Evolutionary conservation across 2,329 filamentous ascomycete species (phyloP).

Genomic region (Coniosporium tulheliwenetii): DNA sequence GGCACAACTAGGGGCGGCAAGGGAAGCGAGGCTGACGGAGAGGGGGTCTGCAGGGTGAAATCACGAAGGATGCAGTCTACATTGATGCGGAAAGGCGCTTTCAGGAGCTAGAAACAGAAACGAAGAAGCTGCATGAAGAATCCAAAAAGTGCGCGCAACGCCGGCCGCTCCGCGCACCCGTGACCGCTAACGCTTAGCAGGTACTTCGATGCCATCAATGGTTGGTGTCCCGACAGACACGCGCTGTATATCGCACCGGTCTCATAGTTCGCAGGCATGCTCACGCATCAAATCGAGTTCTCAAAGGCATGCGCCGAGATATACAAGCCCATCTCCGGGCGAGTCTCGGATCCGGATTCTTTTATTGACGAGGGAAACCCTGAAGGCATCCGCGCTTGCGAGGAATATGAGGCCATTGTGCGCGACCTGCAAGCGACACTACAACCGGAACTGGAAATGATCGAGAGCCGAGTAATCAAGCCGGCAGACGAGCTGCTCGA

Average conservation of each 20-base stretch:
- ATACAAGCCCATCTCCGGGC: constrained; percentile 95
- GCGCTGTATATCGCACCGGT: background rate
- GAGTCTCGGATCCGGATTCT: constrained; percentile 82
- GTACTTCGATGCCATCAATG: constrained; percentile 95
- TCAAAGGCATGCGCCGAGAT: constrained; percentile 91
- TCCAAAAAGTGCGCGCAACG: constrained; percentile 52
- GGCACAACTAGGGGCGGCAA: background rate
- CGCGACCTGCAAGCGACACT: constrained; percentile 79
- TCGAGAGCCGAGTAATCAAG: constrained; percentile 77
- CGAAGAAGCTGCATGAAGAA: constrained; percentile 92
- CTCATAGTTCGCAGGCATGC: constrained; percentile 48
- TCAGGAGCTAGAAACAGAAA: constrained; percentile 84
- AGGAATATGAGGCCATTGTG: constrained; percentile 88
- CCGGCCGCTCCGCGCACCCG: background rate
- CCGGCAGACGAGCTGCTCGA: constrained; percentile 88
- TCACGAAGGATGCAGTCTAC: constrained; percentile 90
- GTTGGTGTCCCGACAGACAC: constrained; percentile 20
- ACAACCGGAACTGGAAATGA: constrained; percentile 91
- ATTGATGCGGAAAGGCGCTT: constrained; percentile 89
- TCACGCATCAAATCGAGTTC: constrained; percentile 95
- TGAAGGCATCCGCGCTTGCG: constrained; percentile 86
- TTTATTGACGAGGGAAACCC: constrained; percentile 71
- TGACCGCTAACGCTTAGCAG: constrained; percentile 16
- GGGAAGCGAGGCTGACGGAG: background rate
- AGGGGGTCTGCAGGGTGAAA: constrained; percentile 48